Evolutionary conservation across 2,329 filamentous ascomycete genomes (phyloP), one percentile per base, ranked within the genome.

Genomic region (Stachybotrys chartarum): DNA sequence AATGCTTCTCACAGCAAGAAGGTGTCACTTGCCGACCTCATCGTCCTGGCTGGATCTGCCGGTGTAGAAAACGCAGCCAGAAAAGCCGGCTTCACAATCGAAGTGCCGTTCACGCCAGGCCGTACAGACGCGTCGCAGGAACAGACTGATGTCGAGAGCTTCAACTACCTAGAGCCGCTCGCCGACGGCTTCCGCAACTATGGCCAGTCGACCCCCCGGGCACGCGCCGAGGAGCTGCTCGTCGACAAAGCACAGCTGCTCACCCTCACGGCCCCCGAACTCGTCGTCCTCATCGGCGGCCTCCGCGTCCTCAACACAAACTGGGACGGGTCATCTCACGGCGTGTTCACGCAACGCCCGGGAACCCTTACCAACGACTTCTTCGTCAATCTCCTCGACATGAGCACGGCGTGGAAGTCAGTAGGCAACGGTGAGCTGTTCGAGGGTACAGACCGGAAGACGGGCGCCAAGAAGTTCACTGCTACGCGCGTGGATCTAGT

Each of bases 141-240:
- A 66, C 79, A 90, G 72, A 91, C 88, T 7, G 88, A 92, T 55
- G 72, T 78, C 24, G 66, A 80, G 60, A 84, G 85, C 1, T 84
- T 89, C 66, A 68, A 68, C 56, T 78, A 86, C 72, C 80, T 92
- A 31, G 81, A 90, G 76, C 87, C 88, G 1, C 61, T 75, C 35
- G 80, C 79, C n/a, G 88, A 92, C 60, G 87, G 86, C 6, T 91
- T 92, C 87, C 86, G 88, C 67, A 91, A 88, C 80, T 91, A 88
- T 67, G 87, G 87, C 65, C 76, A 80, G 60, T 81, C 81, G 1
- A 84, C 78, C 3, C 58, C 71, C 1, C 83, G 84, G 46, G 85
- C 84, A 35, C 78, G 77, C 61, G 79, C 83, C 7, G 88, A 92
- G 74, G 80, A 88, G 63, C 79, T 83, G 66, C 80, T 91, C 24